phyloP scores from a whole-genome alignment of 768 basidiomycete genomes.

The Mycena amicta region DNA sequence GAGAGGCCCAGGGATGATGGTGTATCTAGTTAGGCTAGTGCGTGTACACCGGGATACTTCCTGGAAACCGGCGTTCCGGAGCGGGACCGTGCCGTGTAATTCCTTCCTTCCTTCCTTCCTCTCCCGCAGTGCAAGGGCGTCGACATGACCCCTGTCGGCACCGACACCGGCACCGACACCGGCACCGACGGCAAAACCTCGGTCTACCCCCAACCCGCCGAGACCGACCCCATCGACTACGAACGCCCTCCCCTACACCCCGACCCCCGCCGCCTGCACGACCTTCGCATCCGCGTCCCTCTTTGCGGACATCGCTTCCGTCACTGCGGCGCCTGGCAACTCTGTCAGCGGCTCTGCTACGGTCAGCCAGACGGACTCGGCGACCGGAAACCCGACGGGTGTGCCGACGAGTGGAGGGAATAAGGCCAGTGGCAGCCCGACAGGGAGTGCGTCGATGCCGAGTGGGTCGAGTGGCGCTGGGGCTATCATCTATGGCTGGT shows the following conservation, averaged over 20 bases:
- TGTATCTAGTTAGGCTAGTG: too few species aligned
- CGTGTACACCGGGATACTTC: too few species aligned
- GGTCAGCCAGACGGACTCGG: not conserved
- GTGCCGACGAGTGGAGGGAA: not conserved
- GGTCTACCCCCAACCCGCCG: slow-evolving; percentile 28
- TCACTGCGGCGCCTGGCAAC: too few species aligned
- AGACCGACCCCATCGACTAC: slow-evolving; percentile 22
- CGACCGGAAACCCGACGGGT: not conserved
- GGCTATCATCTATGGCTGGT: too few species aligned
- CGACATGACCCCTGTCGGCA: slow-evolving; percentile 48
- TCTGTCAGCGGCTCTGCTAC: too few species aligned
- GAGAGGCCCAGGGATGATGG: too few species aligned
- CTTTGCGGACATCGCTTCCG: slow-evolving; percentile 19
- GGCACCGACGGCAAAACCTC: slow-evolving; percentile 24
- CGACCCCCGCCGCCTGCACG: slow-evolving; percentile 26
- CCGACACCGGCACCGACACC: too few species aligned
- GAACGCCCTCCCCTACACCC: slow-evolving; percentile 29
- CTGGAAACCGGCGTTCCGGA: too few species aligned
- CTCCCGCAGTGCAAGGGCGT: slow-evolving; percentile 45
- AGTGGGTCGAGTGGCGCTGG: not conserved
- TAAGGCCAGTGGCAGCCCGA: not conserved
- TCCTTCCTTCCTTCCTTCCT: too few species aligned
- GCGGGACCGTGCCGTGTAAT: too few species aligned
- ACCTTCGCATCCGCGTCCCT: slow-evolving; percentile 17
- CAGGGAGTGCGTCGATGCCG: not conserved